A percentile compares a stretch with the other conserved stretches of the same genome.
phyloP scores from a whole-genome alignment of 2,329 filamentous ascomycete genomes.

The Plectosphaerella cucumerina region DNA sequence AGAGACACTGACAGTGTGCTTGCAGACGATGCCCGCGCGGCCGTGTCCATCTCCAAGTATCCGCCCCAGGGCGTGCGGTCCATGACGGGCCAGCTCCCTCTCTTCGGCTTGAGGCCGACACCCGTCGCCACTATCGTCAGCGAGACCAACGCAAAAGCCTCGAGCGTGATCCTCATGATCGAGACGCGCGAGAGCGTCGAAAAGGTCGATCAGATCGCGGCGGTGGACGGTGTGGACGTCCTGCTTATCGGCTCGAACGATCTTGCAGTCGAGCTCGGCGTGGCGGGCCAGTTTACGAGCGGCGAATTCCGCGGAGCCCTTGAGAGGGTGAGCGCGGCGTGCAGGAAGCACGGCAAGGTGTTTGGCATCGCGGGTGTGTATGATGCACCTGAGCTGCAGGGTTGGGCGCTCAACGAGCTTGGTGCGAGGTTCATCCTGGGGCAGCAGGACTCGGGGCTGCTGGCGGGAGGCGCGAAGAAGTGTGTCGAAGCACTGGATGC shows the following conservation, averaged over 20 bases:
- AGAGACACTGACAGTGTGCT: too few species aligned
- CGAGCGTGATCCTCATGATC: slow-evolving; percentile 21
- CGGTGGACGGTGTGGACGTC: slow-evolving; percentile 22
- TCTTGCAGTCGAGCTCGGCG: slow-evolving; percentile 19
- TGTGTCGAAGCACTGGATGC: background rate
- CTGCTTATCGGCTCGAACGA: slow-evolving; percentile 26
- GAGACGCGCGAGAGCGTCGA: slow-evolving; percentile 18
- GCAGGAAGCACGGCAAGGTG: slow-evolving; percentile 14
- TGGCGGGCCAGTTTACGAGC: slow-evolving; percentile 15
- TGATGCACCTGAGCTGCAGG: slow-evolving; percentile 11
- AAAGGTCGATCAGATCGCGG: slow-evolving; percentile 23
- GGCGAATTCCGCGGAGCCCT: slow-evolving; percentile 11
- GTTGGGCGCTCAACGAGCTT: slow-evolving; percentile 13
- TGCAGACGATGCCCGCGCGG: slow-evolving; percentile 18
- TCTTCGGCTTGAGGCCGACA: slow-evolving; percentile 17
- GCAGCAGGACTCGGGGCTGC: slow-evolving; percentile 14
- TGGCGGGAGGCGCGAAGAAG: background rate
- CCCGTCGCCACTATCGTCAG: slow-evolving; percentile 15
- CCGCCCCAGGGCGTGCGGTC: slow-evolving; percentile 17
- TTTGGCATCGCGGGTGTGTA: slow-evolving; percentile 20
- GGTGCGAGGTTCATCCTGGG: slow-evolving; percentile 12
- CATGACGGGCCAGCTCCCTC: slow-evolving; percentile 16
- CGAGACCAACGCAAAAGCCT: slow-evolving; percentile 15
- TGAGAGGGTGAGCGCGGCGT: slow-evolving; percentile 11
- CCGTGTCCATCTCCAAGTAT: slow-evolving; percentile 20